Base-by-base conservation (phyloP, 805 yeast genomes). In the Spathaspora arborariae region DNA sequence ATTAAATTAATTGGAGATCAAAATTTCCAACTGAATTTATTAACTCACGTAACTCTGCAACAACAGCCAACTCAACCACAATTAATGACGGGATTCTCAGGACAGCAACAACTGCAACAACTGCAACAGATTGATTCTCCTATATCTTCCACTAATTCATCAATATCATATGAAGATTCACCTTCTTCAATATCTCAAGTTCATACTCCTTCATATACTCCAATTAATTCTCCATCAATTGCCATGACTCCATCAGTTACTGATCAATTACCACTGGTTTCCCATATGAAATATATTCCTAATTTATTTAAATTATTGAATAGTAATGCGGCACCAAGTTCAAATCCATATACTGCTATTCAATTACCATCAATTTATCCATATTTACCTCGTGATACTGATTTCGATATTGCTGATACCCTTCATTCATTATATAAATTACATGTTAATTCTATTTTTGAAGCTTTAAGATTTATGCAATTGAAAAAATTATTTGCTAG, bases 391-490 rank as follows among this genome's bases (percentile, higher is more conserved):
- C 53, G 63, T 8, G 75, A 70, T 22, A 59, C 67, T 4, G 87
- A 82, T 50, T 58, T 59, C 18, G 88, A 83, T 54, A 75, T 80
- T 30, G 81, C 82, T 2, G 81, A 78, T 16, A 81, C 88, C 0
- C 67, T 88, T 41, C 76, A 74, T 47, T 80, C 82, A 2, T 61
- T 83, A 16, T 87, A 87, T 65, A 76, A 74, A 48, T 74, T 81
- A 7, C 84, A 85, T 58, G 84, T 89, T 56, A 76, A 78, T 34
- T 63, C 82, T 5, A 63, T 86, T 26, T 81, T 85, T 49, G 88
- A 85, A 51, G 74, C 80, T 42, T 65, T 88, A 47, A 71, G 91
- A 51, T 82, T 72, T 57, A 76, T 88, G 81, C 86, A 84, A 47
- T 62, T 84, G 48, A 80, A 79, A 49, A 79, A 79, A 55, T 64